Conservation (phyloP, 805 yeast genomes). For the Middelhovenomyces tepae region DNA sequence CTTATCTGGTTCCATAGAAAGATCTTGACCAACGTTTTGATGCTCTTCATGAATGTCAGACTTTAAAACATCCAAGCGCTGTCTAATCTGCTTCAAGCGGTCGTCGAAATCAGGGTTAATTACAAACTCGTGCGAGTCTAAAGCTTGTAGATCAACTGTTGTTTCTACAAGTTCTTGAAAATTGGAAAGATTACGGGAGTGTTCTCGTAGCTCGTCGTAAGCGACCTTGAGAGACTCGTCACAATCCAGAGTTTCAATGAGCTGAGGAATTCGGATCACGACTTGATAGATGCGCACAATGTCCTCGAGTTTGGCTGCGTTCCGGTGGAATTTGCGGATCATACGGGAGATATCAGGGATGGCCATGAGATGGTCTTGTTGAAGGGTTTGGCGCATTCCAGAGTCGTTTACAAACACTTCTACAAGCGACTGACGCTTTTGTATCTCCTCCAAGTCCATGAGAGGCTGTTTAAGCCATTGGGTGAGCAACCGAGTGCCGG, state of each 20-base stretch:
- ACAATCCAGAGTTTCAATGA: conserved; percentile 43
- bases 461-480: conserved; percentile 97
- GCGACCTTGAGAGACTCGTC: conserved; percentile 30
- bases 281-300: conserved; percentile 84
- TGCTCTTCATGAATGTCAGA: conserved; percentile 53
- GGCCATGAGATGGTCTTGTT: conserved; percentile 54
- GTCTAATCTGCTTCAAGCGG: conserved; percentile 51
- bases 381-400: conserved; percentile 49
- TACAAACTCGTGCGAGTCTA: conserved; percentile 73
- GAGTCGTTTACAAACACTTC: conserved; percentile 63
- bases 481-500: conserved; percentile 80
- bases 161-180: conserved; percentile 84
- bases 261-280: conserved; percentile 59
- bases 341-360: conserved; percentile 81
- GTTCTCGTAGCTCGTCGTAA: conserved; percentile 53
- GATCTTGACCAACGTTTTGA: conserved; percentile 56
- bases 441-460: conserved; percentile 51
- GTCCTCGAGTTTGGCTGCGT: conserved; percentile 67
- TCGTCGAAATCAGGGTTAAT: conserved; percentile 89
- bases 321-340: conserved; percentile 52
- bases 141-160: conserved; percentile 77
- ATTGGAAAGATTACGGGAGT: conserved; percentile 47
- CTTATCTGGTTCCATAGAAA: conserved; percentile 76
- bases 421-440: conserved; percentile 67
- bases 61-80: conserved; percentile 46